These are phyloP conservation scores for Centaurea solstitialis DNA, from an alignment of 129 eudicot genomes.

Conservation along the genomic window DNA sequence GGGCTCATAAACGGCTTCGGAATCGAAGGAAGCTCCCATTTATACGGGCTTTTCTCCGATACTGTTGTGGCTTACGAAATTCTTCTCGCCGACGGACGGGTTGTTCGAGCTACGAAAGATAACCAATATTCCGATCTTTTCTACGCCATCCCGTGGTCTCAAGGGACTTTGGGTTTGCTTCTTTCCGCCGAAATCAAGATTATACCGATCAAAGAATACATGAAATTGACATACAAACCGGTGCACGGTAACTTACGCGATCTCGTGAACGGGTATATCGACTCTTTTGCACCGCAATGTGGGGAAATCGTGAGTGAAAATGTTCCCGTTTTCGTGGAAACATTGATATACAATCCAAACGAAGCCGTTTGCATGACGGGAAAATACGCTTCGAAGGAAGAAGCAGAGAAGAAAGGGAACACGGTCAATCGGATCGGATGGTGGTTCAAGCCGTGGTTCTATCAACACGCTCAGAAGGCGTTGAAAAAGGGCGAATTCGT, in stretches of 20 bases:
- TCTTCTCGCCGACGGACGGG: conserved; percentile 64
- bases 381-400: conserved; percentile 56
- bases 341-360: conserved; percentile 55
- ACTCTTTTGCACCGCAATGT: conserved; percentile 64
- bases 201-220: conserved; percentile 65
- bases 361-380: conserved; percentile 87
- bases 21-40: conserved; percentile 88
- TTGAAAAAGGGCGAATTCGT: conserved; percentile 68
- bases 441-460: conserved; percentile 97
- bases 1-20: conserved; percentile 90
- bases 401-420: conserved; percentile 63
- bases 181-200: conserved; percentile 86
- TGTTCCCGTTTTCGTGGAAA: conserved; percentile 76
- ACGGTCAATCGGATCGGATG: conserved; percentile 62
- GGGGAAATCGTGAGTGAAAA: conserved; percentile 63
- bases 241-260: conserved; percentile 59
- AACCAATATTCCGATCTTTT: conserved; percentile 81
- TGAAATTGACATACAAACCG: conserved; percentile 74
- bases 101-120: conserved; percentile 86
- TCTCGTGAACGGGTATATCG: conserved; percentile 62
- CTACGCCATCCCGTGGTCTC: conserved; percentile 90
- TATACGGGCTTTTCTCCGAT: conserved; percentile 79
- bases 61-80: conserved; percentile 85
- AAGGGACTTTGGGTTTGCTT: conserved; percentile 84
- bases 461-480: conserved; percentile 77